Conservation (phyloP, 2,329 filamentous ascomycete genomes). For the Trichophyton rubrum region DNA sequence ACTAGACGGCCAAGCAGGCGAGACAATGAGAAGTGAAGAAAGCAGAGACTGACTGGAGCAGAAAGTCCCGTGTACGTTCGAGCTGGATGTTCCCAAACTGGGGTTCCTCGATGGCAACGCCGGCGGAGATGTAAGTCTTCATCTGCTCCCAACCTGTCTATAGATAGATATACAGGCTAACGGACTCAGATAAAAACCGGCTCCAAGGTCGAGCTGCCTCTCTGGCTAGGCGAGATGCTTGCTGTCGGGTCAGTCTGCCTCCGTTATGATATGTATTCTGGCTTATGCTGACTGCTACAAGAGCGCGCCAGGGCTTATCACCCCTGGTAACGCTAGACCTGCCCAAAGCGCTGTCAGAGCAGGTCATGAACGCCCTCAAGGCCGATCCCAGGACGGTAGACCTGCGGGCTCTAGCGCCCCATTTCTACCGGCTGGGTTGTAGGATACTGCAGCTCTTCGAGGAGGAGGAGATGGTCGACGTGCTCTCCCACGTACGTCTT, state of each 20-base stretch:
- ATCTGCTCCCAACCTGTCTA: background rate
- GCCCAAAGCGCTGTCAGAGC: slow-evolving; percentile 60
- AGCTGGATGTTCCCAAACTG: slow-evolving; percentile 73
- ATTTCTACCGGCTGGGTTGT: slow-evolving; percentile 78
- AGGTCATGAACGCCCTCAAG: slow-evolving; percentile 79
- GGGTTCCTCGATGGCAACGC: slow-evolving; percentile 83
- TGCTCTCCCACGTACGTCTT: slow-evolving; percentile 44
- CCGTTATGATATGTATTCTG: background rate
- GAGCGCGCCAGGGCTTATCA: slow-evolving; percentile 33
- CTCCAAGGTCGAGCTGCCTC: slow-evolving; percentile 67
- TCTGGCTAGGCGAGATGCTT: slow-evolving; percentile 94
- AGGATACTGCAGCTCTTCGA: slow-evolving; percentile 85
- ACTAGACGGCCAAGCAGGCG: too few species aligned
- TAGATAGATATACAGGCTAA: slow-evolving; percentile 15
- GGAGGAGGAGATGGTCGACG: slow-evolving; percentile 65
- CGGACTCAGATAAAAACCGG: slow-evolving; percentile 59
- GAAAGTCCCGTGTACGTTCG: slow-evolving; percentile 94
- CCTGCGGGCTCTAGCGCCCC: slow-evolving; percentile 65
- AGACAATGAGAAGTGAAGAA: too few species aligned
- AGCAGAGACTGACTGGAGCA: slow-evolving; percentile 26
- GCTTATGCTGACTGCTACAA: slow-evolving; percentile 11
- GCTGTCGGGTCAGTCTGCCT: slow-evolving; percentile 41
- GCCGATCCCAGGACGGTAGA: slow-evolving; percentile 81
- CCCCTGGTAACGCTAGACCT: slow-evolving; percentile 70
- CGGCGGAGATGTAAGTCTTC: slow-evolving; percentile 39